Conservation (phyloP, 371 early-diverging fungal species). For the Rhizopus delemar region DNA sequence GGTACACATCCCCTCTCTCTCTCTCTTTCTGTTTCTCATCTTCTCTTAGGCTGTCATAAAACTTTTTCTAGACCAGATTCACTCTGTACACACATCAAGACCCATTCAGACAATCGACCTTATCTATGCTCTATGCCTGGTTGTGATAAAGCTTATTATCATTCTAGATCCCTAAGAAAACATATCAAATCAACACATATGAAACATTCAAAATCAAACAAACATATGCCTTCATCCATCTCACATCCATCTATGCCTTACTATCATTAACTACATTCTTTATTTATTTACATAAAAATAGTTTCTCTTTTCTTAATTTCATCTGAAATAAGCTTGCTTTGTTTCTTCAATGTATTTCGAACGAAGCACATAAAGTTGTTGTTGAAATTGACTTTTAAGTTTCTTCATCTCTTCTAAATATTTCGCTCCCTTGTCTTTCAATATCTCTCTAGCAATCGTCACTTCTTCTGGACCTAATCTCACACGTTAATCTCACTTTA, state of each 20-base stretch:
- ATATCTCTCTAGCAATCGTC: neutral
- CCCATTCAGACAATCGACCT: constrained; percentile 79
- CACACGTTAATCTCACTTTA: neutral
- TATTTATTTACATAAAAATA: neutral
- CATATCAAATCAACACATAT: constrained; percentile 40
- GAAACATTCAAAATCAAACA: neutral
- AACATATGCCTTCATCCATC: neutral
- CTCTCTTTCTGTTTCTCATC: neutral
- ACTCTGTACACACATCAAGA: constrained; percentile 84
- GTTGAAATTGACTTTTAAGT: neutral
- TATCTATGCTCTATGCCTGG: constrained; percentile 58
- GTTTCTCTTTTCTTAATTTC: neutral
- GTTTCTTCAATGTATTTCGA: neutral
- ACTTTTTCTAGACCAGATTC: constrained; percentile 88
- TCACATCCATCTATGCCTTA: neutral
- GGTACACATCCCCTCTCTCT: neutral
- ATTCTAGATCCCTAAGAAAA: constrained; percentile 72
- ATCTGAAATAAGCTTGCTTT: neutral
- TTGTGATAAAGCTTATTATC: constrained; percentile 75
- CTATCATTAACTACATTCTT: neutral
- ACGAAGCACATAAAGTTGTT: neutral
- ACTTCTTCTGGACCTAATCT: constrained; percentile 5
- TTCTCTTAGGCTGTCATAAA: constrained; percentile 65
- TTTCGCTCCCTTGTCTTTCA: neutral
- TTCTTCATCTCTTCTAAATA: neutral